These are phyloP conservation scores for Didymella pinodella DNA, from an alignment of 2,329 filamentous ascomycete species.

Conservation along the genomic window DNA sequence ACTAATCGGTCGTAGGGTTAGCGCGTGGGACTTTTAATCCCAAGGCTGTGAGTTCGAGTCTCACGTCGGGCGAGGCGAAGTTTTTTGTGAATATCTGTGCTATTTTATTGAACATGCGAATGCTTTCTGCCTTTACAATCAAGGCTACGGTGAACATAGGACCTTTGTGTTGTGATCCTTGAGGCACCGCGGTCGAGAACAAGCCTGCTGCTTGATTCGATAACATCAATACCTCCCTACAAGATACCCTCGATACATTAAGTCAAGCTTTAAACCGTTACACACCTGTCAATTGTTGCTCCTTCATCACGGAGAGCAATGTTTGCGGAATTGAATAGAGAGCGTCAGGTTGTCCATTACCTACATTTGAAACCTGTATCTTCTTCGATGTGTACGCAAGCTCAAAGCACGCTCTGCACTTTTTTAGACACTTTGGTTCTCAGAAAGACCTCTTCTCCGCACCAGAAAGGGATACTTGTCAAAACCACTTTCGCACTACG, in stretches of 20 bases:
- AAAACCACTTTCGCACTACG: no score
- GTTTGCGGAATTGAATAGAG: no score
- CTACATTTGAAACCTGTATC: no score
- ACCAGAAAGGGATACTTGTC: no score
- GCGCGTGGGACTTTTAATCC: constrained; percentile 38
- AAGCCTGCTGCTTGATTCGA: background rate
- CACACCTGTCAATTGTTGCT: background rate
- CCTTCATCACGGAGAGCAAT: background rate
- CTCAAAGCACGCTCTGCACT: no score
- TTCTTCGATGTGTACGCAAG: no score
- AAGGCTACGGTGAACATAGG: background rate
- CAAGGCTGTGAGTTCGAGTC: constrained; percentile 34
- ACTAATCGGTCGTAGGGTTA: constrained; percentile 11
- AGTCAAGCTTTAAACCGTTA: background rate
- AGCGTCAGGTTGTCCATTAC: no score
- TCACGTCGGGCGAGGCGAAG: constrained; percentile 18
- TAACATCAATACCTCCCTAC: background rate
- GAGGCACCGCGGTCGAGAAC: no score
- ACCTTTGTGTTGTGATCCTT: background rate
- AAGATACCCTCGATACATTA: background rate
- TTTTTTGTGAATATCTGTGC: background rate
- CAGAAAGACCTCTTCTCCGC: no score
- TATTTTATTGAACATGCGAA: no score
- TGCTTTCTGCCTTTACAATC: background rate
- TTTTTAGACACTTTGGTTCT: no score